Evolutionary conservation across 352 stramenopile species (phyloP).

Genomic region (Globisporangium parvum): DNA sequence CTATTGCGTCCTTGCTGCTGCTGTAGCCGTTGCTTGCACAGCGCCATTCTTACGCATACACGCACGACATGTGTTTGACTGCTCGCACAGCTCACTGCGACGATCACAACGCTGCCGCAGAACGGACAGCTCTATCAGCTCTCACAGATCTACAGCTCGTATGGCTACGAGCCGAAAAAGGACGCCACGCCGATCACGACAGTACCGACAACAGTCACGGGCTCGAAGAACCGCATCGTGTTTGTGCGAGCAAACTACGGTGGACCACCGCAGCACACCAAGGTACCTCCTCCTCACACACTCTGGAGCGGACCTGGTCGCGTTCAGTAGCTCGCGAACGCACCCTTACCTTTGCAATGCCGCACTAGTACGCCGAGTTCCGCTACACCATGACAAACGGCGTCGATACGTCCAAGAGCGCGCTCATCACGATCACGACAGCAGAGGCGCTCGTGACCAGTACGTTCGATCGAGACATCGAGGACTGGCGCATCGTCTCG

Average conservation of each 20-base stretch:
- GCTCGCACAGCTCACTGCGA: slow-evolving; percentile 45
- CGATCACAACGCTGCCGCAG: slow-evolving; percentile 78
- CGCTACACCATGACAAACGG: slow-evolving; percentile 81
- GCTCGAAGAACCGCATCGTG: slow-evolving; percentile 81
- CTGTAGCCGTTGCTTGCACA: not conserved
- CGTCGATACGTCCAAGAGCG: slow-evolving; percentile 48
- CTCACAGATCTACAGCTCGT: slow-evolving; percentile 83
- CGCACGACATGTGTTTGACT: no score
- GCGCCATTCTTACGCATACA: no score
- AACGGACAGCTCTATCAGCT: slow-evolving; percentile 87
- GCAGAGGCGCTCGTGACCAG: slow-evolving; percentile 69
- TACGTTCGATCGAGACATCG: slow-evolving; percentile 70
- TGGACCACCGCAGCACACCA: slow-evolving; percentile 44
- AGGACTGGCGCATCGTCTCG: slow-evolving; percentile 73
- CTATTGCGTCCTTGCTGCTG: not conserved
- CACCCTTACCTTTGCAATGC: not conserved
- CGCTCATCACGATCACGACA: slow-evolving; percentile 74
- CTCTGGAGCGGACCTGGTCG: not conserved
- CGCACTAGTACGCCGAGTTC: slow-evolving; percentile 75
- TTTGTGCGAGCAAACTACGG: slow-evolving; percentile 71
- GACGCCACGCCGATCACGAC: slow-evolving; percentile 44
- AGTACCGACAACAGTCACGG: slow-evolving; percentile 59
- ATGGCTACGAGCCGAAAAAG: slow-evolving; percentile 86
- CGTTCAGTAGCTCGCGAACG: not conserved
- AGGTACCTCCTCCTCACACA: slow-evolving; percentile 29